Evolutionary conservation across 371 early-diverging fungal genomes (phyloP).

Genomic region (Mucor circinelloides): DNA sequence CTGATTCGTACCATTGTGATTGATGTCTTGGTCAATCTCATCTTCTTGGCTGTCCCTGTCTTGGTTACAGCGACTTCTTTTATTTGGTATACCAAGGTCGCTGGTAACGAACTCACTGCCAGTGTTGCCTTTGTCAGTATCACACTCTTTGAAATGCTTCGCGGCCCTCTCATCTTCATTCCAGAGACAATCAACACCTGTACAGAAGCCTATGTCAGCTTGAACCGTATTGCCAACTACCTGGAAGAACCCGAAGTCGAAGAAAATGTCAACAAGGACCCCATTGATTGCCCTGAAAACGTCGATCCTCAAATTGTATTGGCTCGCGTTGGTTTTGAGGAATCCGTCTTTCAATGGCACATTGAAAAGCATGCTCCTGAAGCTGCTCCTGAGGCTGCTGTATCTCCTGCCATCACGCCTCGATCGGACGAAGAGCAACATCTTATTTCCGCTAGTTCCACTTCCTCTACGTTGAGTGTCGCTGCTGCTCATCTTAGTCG

Average conservation of each 20-base stretch:
- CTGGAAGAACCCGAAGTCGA: slow-evolving; percentile 55
- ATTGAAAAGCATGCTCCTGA: neutral
- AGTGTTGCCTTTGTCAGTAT: slow-evolving; percentile 67
- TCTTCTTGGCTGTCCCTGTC: slow-evolving; percentile 55
- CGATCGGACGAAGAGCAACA: neutral
- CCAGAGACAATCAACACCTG: slow-evolving; percentile 42
- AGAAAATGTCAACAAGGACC: slow-evolving; percentile 24
- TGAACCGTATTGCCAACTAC: slow-evolving; percentile 55
- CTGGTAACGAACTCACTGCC: slow-evolving; percentile 46
- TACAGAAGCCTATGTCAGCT: slow-evolving; percentile 53
- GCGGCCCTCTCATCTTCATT: slow-evolving; percentile 52
- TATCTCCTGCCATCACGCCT: neutral
- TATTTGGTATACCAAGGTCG: slow-evolving; percentile 61
- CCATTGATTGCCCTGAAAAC: slow-evolving; percentile 18
- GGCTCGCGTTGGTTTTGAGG: slow-evolving; percentile 50
- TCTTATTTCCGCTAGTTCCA: slow-evolving; percentile 20
- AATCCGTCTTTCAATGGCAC: slow-evolving; percentile 55
- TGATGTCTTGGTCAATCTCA: slow-evolving; percentile 41
- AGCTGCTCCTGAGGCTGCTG: neutral
- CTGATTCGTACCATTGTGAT: slow-evolving; percentile 39
- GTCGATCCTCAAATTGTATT: slow-evolving; percentile 17
- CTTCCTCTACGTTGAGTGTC: neutral
- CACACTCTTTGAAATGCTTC: slow-evolving; percentile 58
- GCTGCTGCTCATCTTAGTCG: neutral
- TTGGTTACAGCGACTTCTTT: slow-evolving; percentile 59